These are phyloP conservation scores for Colletotrichum karsti DNA, from an alignment of 2,329 filamentous ascomycete species.

Conservation along the genomic window DNA sequence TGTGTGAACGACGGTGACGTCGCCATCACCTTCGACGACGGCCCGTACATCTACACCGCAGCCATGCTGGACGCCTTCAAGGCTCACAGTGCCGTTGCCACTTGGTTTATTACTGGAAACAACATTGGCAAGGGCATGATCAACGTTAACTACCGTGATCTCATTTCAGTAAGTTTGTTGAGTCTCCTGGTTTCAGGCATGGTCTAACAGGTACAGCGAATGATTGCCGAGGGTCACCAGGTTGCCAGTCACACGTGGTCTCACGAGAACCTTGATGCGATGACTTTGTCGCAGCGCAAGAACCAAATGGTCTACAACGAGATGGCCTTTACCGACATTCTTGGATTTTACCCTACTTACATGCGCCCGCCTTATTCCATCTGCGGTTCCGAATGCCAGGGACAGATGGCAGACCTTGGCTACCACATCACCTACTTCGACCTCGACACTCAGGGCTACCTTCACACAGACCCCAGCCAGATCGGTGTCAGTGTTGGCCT, in stretches of 20 bases:
- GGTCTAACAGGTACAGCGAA: constrained; percentile 39
- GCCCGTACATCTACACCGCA: constrained; percentile 43
- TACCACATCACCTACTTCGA: constrained; percentile 29
- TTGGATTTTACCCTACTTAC: constrained; percentile 56
- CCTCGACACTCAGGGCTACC: constrained; percentile 40
- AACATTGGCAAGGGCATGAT: constrained; percentile 45
- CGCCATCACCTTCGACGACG: constrained; percentile 48
- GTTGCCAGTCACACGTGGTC: constrained; percentile 57
- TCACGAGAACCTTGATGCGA: constrained; percentile 48
- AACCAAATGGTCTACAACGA: constrained; percentile 55
- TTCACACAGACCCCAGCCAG: constrained; percentile 11
- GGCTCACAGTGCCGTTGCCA: constrained; percentile 40
- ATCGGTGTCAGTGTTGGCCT: constrained; percentile 42
- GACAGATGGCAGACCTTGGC: constrained; percentile 22
- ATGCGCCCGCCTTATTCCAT: constrained; percentile 41
- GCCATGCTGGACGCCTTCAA: constrained; percentile 45
- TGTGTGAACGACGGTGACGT: constrained; percentile 41
- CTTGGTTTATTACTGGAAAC: constrained; percentile 46
- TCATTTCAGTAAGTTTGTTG: constrained; percentile 41
- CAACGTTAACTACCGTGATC: constrained; percentile 38
- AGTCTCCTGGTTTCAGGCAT: accelerated
- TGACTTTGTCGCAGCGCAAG: constrained; percentile 41
- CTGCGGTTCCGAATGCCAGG: constrained; percentile 31
- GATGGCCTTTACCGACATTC: constrained; percentile 50
- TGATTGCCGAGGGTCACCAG: constrained; percentile 55